Base-by-base conservation (phyloP, 2,329 filamentous ascomycete species). In the Aureobasidium sp. region DNA sequence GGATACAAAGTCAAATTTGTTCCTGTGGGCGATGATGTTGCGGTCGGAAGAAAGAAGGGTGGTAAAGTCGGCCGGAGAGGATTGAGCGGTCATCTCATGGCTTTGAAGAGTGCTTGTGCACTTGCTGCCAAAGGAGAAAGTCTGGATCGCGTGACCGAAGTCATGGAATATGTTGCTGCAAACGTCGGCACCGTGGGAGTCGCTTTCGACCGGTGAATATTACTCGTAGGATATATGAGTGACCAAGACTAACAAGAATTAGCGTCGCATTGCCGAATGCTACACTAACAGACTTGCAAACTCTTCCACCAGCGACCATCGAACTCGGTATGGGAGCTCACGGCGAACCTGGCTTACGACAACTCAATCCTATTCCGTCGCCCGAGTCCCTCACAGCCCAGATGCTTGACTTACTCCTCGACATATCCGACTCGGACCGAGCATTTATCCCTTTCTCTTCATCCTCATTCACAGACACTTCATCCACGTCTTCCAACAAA, bases 291-390 rank as follows among this genome's bases (percentile, higher is more conserved):
- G 83, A 85, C 66, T 83, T 84, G 66, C 83, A 86, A 65, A 76
- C 73, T 16, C 76, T 86, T 2, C 74, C 72, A 10, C 69, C 73
- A 1, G 71, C 83, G 61, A 83, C 83, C 62, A 71, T 86, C 39
- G 85, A 86, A 69, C 76, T 87, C n/a, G 85, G 86, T 3, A 86
- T 85, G 27, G 85, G 86, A 0, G 84, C 84, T 15, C 86, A 88
- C 69, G 87, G 87, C 68, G 85, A 88, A 70, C 85, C 85, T 0
- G 85, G 75, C 0, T 81, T 84, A 67, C 77, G 76, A 67, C 83
- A 83, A 70, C 70, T 86, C 21, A 80, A 79, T 0, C 84, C 72
- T 1, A 66, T 74, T n/a, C 72, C 72, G 1, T 64, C 68, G 2
- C 68, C 71, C 1, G 69, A 71, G 34, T 67, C 64, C 25, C 66